Base-by-base conservation (phyloP, 2,329 filamentous ascomycete genomes). In the Penicillium sclerotiorum region DNA sequence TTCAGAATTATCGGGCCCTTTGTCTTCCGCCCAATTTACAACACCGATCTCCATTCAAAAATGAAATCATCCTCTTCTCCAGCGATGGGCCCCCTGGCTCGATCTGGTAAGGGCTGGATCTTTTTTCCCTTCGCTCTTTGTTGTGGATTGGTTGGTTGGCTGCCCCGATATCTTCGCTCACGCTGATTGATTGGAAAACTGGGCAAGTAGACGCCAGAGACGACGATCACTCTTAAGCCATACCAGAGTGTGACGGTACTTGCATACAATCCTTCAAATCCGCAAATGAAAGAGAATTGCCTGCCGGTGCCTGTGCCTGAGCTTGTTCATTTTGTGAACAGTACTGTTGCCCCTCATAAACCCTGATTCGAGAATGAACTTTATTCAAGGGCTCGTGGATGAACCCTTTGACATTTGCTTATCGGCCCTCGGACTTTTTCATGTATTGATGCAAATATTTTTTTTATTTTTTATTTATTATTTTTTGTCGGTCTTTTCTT, bases 171-270 rank as follows among this genome's bases (percentile, higher is more conserved):
- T 42, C 35, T 30, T 35, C 6, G 23, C 13, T 12, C 17, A 22
- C 20, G 8, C 45, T 47, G 45, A 47, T 47, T 47, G 44, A 38
- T 39, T 25, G 8, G 25, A 28, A 41, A 33, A 38, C 36, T 30
- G 35, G 25, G 2, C 37, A 7, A 4, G 21, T 42, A 55, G 27
- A 49, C 49, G 47, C 53, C 44, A 47, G 17, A 36, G 36, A 13
- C 45, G 55, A 53, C 47, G 51, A 58, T 60, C 56, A 20, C 15
- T 27, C 15, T 38, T 22, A 40, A 45, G 20, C 20, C 25, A 49
- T 21, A 36, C 32, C 39, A 38, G 43, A 30, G 22, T 45, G 47
- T 51, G 50, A 56, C 47, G 30, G 21, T 23, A 25, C 44, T 42
- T 45, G 39, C 38, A 42, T 47, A 18, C 13, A 22, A 5, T 33